Conservation (phyloP, 2,329 filamentous ascomycete species). For the Fusarium decemcellulare region DNA sequence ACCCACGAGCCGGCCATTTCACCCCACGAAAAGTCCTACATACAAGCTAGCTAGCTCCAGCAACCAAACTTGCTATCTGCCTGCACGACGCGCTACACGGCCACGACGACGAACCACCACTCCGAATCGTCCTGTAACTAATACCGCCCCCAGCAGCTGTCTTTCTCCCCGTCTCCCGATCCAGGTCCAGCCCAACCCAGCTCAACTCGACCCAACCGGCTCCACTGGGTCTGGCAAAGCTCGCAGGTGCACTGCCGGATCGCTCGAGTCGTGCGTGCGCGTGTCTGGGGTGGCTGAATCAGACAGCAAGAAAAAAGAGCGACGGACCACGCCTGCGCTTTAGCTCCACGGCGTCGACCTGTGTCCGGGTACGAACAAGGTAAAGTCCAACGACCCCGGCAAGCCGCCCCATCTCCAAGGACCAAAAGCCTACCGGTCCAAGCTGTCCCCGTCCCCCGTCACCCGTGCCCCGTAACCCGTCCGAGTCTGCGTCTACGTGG, state of each 20-base stretch:
- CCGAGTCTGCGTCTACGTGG: constrained; percentile 34
- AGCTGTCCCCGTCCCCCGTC: constrained; percentile 36
- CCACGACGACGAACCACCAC: constrained; percentile 27
- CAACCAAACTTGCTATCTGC: constrained; percentile 7
- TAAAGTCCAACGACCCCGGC: constrained; percentile 42
- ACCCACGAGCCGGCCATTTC: neutral
- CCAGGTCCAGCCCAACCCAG: constrained; percentile 18
- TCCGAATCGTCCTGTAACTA: constrained; percentile 14
- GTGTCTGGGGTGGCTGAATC: constrained; percentile 44
- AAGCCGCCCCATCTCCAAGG: constrained; percentile 41
- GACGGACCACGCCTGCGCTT: constrained; percentile 33
- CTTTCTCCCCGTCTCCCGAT: neutral
- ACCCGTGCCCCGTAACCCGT: constrained; percentile 39
- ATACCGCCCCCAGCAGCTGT: constrained; percentile 18
- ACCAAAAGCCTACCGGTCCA: constrained; percentile 38
- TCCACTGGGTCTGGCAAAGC: constrained; percentile 35
- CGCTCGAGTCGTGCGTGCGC: constrained; percentile 38
- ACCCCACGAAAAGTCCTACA: constrained; percentile 12
- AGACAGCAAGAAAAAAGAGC: constrained; percentile 31
- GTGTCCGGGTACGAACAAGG: constrained; percentile 35
- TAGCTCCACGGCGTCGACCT: constrained; percentile 36
- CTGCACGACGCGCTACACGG: constrained; percentile 2
- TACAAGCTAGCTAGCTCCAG: constrained; percentile 3
- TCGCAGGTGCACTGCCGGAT: constrained; percentile 36
- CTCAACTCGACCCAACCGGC: constrained; percentile 30